phyloP scores from a whole-genome alignment of 2,329 filamentous ascomycete genomes.

The Venturiaceae sp. region DNA sequence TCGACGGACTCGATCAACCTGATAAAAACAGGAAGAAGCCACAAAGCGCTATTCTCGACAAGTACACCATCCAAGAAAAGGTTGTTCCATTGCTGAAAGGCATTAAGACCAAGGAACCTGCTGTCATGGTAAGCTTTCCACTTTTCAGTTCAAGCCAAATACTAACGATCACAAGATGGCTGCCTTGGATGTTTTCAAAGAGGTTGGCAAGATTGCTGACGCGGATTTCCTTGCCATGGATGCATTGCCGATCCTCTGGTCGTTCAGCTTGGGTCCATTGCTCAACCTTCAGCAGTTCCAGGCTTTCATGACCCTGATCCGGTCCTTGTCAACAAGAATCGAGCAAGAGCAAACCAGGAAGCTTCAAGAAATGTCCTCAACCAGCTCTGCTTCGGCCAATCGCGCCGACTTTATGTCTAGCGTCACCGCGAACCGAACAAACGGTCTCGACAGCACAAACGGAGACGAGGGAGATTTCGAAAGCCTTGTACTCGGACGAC shows the following conservation, averaged over 20 bases:
- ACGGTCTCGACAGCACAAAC: constrained; percentile 46
- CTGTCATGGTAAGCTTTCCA: constrained; percentile 59
- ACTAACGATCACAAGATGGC: constrained; percentile 49
- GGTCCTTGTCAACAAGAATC: constrained; percentile 64
- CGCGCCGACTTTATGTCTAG: constrained; percentile 63
- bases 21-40: constrained; percentile 44
- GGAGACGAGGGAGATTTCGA: constrained; percentile 77
- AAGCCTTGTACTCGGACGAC: constrained; percentile 71
- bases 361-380: constrained; percentile 69
- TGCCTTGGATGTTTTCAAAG: constrained; percentile 70
- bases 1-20: constrained; percentile 56
- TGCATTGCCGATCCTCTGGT: constrained; percentile 82
- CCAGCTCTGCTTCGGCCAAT: constrained; percentile 36
- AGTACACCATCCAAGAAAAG: constrained; percentile 97
- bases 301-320: constrained; percentile 82
- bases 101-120: constrained; percentile 96
- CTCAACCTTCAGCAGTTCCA: constrained; percentile 80
- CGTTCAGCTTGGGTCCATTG: constrained; percentile 80
- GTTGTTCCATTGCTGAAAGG: constrained; percentile 81
- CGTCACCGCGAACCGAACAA: constrained; percentile 39
- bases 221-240: constrained; percentile 89
- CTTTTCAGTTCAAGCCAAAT: background rate
- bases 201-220: constrained; percentile 75
- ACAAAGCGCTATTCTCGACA: constrained; percentile 76
- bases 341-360: constrained; percentile 86